Percentiles rank a stretch among this genome's conserved stretches.
These are phyloP conservation scores for Colletotrichum kahawae DNA, from an alignment of 2,329 filamentous ascomycete species.

Conservation along the genomic window DNA sequence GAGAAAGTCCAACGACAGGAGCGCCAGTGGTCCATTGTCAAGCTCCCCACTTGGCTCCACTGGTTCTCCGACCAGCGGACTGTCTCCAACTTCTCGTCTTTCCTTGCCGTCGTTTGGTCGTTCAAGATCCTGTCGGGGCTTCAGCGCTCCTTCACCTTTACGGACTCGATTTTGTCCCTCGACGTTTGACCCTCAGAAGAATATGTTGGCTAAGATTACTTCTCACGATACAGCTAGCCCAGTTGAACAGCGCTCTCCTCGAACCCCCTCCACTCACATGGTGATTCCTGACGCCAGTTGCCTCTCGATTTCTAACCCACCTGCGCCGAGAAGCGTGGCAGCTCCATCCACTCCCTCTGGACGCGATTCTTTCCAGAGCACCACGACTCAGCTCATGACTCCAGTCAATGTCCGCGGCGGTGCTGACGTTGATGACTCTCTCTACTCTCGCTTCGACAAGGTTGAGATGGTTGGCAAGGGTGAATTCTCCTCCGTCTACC, in stretches of 20 bases:
- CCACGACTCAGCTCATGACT: constrained; percentile 62
- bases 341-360: constrained; percentile 77
- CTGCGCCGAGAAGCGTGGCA: constrained; percentile 35
- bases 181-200: constrained; percentile 36
- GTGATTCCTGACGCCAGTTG: constrained; percentile 81
- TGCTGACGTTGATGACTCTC: constrained; percentile 73
- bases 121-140: constrained; percentile 32
- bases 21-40: neutral
- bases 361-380: constrained; percentile 54
- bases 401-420: constrained; percentile 72
- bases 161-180: constrained; percentile 30
- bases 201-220: constrained; percentile 58
- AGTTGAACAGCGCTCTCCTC: constrained; percentile 68
- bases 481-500: constrained; percentile 93
- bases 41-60: constrained; percentile 28
- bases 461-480: constrained; percentile 84
- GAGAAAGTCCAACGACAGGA: constrained; percentile 1
- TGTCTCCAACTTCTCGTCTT: constrained; percentile 35
- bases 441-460: constrained; percentile 79
- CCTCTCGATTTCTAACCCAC: constrained; percentile 77
- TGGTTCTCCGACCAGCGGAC: constrained; percentile 35
- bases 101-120: constrained; percentile 43
- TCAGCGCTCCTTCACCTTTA: constrained; percentile 39
- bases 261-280: constrained; percentile 78
- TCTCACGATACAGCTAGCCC: constrained; percentile 64